Base-by-base conservation (phyloP, 345 rosid genomes). In the Eucalyptus grandis region DNA sequence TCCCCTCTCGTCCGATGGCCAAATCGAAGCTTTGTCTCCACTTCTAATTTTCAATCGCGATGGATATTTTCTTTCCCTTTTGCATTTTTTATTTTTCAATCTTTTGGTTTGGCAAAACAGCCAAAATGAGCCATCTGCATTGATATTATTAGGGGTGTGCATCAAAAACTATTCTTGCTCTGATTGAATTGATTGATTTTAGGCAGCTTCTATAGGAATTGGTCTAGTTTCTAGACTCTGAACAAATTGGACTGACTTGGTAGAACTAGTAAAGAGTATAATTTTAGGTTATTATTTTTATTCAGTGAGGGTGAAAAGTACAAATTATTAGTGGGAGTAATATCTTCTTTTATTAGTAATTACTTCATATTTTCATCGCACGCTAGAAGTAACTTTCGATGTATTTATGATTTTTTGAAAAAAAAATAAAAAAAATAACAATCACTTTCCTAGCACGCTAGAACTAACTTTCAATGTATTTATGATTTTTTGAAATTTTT, bases 91-190 rank as follows among this genome's bases (percentile, higher is more conserved):
- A 26, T 30, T 27, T 62, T 27, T 62, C 31, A 62, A 62, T 27
- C 31, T 27, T 62, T 62, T 6, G 16, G 0, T 62, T 27, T 27
- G 15, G 15, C 16, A 3, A 62, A 27, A 62, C 16, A 12, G 5
- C 14, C 15, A 27, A 62, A 27, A 12, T 6, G 8, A 0, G 8
- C 1, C 3, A 1, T 27, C 17, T 2, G 1, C 34, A 27, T 62
- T 0, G 8, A 62, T 1, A 6, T 6, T 12, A 6, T 30, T 2
- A 6, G n/a, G 30, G 30, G 30, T 24, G 62, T 56, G 14, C 62
- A 56, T 56, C 2, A 21, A 19, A 53, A 53, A 53, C 26, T 53
- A 53, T 19, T 53, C 0, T 21, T 3, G 26, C 26, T 21, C 4
- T 19, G 0, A 53, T 2, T 4, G 1, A 56, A 56, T 56, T 3